Evolutionary conservation across 83 land plant genomes (phyloP), one percentile per base, ranked within the genome.

Genomic region (Thuja plicata): DNA sequence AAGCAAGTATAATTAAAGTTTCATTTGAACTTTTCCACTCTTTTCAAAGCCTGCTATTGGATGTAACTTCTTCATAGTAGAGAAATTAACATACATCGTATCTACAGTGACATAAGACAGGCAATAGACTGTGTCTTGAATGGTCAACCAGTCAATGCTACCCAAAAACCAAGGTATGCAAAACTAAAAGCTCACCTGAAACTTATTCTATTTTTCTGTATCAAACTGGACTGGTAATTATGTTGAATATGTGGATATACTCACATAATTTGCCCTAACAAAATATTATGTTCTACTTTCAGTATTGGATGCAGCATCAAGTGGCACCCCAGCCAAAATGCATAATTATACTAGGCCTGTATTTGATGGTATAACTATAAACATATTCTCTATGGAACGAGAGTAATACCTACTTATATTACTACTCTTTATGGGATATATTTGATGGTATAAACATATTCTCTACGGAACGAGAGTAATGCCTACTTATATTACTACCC

Each of bases 231-330:
- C 73, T 66, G 10, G 40, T 66, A n/a, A 32, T 52, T 13, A 30
- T 46, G 48, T 12, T 8, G 84, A 40, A 19, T 80, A 27, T 21
- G 24, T 66, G 73, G 73, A 66, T 66, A 7, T 8, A 76, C 79
- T 76, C 40, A 5, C 4, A 40, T 19, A 19, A 38, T 79, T 40
- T 87, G 10, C 27, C 45, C 40, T 87, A 40, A 66, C 76, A 62
- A n/a, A 62, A 7, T 87, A 12, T 41, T 19, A 21, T 86, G 66
- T 38, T 86, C 38, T 50, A 32, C 62, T 41, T 87, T 41, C 46
- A 87, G 87, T 16, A 90, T 97, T 92, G 99, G 99, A 89, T 97
- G 99, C 92, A 97, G 98, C 92, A 97, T 97, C 87, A 97, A 97
- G 89, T 97, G 97, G 98, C 94, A 94, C 87, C 95, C 97, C 32